These are phyloP conservation scores for Aspergillus arachidicola DNA, from an alignment of 2,329 filamentous ascomycete species.

Conservation along the genomic window DNA sequence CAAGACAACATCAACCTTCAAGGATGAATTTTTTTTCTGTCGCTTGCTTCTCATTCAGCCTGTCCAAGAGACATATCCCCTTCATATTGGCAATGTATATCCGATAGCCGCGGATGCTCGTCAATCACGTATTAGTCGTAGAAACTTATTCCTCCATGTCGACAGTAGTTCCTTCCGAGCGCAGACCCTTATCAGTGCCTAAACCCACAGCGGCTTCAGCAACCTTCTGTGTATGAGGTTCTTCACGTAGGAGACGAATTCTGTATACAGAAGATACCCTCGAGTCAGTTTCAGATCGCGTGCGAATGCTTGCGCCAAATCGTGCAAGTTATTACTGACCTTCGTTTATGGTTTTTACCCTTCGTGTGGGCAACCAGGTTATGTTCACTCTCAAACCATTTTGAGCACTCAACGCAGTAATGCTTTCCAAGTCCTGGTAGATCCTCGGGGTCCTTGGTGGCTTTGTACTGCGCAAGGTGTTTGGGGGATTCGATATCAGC, in stretches of 20 bases:
- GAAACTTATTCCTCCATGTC: conserved; percentile 46
- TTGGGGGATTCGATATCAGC: conserved; percentile 76
- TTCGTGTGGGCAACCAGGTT: conserved; percentile 76
- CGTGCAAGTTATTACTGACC: conserved; percentile 52
- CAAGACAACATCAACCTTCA: conserved; percentile 15
- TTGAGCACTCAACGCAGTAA: conserved; percentile 92
- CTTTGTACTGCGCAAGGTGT: conserved; percentile 78
- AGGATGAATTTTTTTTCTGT: background rate
- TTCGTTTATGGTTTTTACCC: conserved; percentile 92
- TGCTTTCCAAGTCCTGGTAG: conserved; percentile 81
- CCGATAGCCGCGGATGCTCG: background rate
- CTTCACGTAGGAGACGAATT: conserved; percentile 78
- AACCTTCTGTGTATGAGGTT: conserved; percentile 82
- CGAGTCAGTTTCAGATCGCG: conserved; percentile 13
- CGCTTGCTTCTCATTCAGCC: background rate
- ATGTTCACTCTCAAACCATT: conserved; percentile 87
- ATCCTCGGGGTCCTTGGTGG: conserved; percentile 79
- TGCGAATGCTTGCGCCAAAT: conserved; percentile 4
- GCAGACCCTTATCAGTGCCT: conserved; percentile 66
- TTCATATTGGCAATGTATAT: conserved; percentile 4
- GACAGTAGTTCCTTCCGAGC: conserved; percentile 38
- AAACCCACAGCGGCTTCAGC: conserved; percentile 80
- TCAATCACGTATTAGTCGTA: background rate
- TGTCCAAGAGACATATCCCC: conserved; percentile 2
- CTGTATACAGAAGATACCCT: conserved; percentile 48